Conservation (phyloP, 2,329 filamentous ascomycete genomes). For the Talaromyces sp. region DNA sequence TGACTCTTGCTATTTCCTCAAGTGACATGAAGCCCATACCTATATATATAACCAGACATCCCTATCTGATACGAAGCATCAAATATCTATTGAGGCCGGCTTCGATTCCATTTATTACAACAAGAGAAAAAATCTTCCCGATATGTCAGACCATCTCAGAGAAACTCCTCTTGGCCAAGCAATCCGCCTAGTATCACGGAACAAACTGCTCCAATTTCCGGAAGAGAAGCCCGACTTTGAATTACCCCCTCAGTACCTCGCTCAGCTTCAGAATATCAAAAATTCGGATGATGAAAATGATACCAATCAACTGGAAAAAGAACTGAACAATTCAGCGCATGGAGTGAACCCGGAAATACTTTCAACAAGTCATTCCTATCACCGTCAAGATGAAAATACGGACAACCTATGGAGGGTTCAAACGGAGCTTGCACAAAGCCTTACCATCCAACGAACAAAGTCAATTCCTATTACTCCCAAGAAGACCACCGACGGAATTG, state of each 20-base stretch:
- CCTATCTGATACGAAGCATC: too few species aligned
- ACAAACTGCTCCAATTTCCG: not conserved
- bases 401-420: too few species aligned
- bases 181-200: not conserved
- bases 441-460: not conserved
- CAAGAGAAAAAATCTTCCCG: too few species aligned
- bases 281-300: too few species aligned
- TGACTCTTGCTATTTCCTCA: too few species aligned
- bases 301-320: not conserved
- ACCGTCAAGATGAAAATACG: too few species aligned
- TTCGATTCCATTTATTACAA: too few species aligned
- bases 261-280: not conserved
- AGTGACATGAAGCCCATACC: too few species aligned
- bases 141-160: not conserved
- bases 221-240: not conserved
- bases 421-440: too few species aligned
- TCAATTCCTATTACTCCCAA: conserved; percentile 28
- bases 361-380: too few species aligned
- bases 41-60: too few species aligned
- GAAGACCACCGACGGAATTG: conserved; percentile 36
- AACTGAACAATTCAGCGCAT: not conserved
- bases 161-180: not conserved
- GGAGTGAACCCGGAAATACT: not conserved
- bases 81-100: too few species aligned
- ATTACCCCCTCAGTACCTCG: not conserved